These are phyloP conservation scores for Botryotinia narcissicola DNA, from an alignment of 2,329 filamentous ascomycete species.

Conservation along the genomic window DNA sequence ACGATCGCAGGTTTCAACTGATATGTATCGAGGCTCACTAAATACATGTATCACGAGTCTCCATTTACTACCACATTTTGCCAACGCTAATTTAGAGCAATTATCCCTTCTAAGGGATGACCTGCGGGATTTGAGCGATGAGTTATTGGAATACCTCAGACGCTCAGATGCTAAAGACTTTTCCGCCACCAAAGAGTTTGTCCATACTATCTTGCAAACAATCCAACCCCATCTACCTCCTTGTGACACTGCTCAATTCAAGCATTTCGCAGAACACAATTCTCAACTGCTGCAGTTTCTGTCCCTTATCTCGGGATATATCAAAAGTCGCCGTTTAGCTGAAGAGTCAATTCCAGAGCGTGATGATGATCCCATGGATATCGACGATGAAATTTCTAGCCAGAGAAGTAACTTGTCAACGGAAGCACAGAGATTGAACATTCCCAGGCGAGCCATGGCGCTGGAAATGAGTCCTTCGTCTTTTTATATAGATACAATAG, in stretches of 20 bases:
- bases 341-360: slow-evolving; percentile 28
- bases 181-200: slow-evolving; percentile 23
- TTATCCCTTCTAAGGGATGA: slow-evolving; percentile 26
- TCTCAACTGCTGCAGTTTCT: slow-evolving; percentile 34
- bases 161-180: slow-evolving; percentile 24
- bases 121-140: slow-evolving; percentile 24
- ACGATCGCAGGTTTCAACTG: slow-evolving; percentile 31
- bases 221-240: slow-evolving; percentile 36
- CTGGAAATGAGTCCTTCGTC: slow-evolving; percentile 32
- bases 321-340: slow-evolving; percentile 24
- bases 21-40: slow-evolving; percentile 34
- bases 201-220: slow-evolving; percentile 32
- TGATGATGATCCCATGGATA: slow-evolving; percentile 58
- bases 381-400: slow-evolving; percentile 63
- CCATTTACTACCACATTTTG: slow-evolving; percentile 32
- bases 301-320: slow-evolving; percentile 27
- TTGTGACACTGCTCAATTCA: slow-evolving; percentile 26
- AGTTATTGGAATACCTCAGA: slow-evolving; percentile 29
- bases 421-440: slow-evolving; percentile 40
- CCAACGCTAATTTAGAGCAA: slow-evolving; percentile 24
- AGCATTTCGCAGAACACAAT: slow-evolving; percentile 24
- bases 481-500: slow-evolving; percentile 31
- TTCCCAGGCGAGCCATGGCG: slow-evolving; percentile 42
- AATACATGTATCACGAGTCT: slow-evolving; percentile 33
- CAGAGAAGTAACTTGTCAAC: slow-evolving; percentile 51